Conservation (phyloP, 2,329 filamentous ascomycete genomes). For the Paradendryphiella salina region DNA sequence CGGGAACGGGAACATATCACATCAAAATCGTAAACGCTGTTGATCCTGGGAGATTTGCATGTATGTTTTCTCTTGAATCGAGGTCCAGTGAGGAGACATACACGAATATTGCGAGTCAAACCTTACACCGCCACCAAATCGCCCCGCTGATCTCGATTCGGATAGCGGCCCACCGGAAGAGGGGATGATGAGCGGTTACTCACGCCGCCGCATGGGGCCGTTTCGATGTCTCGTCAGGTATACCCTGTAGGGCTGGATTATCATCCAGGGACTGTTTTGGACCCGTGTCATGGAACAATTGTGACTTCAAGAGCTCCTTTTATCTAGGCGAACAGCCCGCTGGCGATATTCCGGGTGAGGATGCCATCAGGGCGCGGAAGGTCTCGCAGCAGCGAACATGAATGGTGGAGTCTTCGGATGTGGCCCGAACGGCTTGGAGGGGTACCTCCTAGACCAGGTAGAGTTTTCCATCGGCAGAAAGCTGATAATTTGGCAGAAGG, state of each 20-base stretch:
- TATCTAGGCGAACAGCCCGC: background rate
- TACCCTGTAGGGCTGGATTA: constrained; percentile 8
- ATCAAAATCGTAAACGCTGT: background rate
- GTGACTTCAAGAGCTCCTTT: background rate
- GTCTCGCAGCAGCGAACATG: background rate
- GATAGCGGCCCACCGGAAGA: background rate
- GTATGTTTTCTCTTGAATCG: background rate
- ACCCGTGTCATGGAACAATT: background rate
- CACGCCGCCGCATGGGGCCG: background rate
- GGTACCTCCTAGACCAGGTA: constrained; percentile 2
- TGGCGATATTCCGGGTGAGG: background rate
- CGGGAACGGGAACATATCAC: background rate
- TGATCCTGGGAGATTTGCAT: background rate
- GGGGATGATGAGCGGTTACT: background rate
- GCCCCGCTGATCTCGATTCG: constrained; percentile 1
- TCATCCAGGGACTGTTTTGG: background rate
- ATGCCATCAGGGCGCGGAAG: background rate
- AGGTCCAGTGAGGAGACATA: background rate
- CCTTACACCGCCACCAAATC: background rate
- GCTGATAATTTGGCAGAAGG: background rate
- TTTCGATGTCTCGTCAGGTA: constrained; percentile 8
- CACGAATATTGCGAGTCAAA: background rate
- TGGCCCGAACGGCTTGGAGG: constrained; percentile 7
- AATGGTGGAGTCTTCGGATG: constrained; percentile 3
- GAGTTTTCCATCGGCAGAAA: background rate